Conservation (phyloP, 345 rosid species). For the Reutealis trisperma region DNA sequence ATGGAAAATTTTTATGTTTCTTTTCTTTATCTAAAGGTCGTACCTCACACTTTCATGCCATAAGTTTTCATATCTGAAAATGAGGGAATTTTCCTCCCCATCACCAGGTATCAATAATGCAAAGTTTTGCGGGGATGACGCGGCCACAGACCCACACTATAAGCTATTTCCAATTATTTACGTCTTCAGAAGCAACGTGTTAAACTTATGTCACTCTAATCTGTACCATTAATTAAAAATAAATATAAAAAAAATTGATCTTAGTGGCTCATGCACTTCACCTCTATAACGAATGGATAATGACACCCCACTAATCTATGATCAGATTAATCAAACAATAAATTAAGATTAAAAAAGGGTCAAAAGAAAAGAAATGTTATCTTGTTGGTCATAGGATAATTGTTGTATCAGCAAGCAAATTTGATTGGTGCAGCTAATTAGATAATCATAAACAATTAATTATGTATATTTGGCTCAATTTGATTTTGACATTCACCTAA, state of each 20-base stretch:
- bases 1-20: too few species aligned
- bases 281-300: background rate
- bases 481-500: slow-evolving; percentile 1
- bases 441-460: too few species aligned
- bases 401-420: background rate
- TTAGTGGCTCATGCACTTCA: slow-evolving; percentile 29
- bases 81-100: background rate
- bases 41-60: too few species aligned
- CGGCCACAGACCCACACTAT: background rate
- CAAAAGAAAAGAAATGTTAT: too few species aligned
- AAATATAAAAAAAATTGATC: background rate
- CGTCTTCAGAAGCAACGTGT: slow-evolving; percentile 16
- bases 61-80: too few species aligned
- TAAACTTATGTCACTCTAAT: background rate
- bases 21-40: too few species aligned
- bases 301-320: background rate
- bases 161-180: background rate
- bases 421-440: background rate
- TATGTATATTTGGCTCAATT: too few species aligned
- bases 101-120: background rate
- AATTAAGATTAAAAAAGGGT: background rate
- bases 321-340: background rate
- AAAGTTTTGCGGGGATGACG: background rate
- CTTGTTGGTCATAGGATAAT: background rate
- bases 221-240: background rate